Percentiles rank a stretch among this genome's conserved stretches.
Conservation (phyloP, 2,329 filamentous ascomycete species). For the Colletotrichum sp. region DNA sequence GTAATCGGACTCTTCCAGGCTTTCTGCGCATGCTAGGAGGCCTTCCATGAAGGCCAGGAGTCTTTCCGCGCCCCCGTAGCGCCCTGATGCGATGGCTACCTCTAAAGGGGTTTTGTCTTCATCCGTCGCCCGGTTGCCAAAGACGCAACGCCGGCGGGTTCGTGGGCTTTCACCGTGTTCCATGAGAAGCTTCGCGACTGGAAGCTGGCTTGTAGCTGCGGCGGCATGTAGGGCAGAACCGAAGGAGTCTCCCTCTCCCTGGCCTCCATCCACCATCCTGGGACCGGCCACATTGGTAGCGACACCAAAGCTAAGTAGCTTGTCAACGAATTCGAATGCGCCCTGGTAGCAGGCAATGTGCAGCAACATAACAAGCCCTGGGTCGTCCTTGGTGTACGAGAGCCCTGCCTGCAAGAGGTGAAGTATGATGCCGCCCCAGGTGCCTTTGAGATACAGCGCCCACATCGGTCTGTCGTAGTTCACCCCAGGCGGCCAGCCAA, state of each 20-base stretch:
- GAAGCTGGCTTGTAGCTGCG: not conserved
- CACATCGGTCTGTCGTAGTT: not conserved
- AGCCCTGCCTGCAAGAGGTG: not conserved
- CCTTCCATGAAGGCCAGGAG: not conserved
- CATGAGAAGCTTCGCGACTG: not conserved
- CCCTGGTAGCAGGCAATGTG: not conserved
- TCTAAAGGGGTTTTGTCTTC: not conserved
- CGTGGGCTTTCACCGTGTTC: not conserved
- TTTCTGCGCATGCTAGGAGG: not conserved
- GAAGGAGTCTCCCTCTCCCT: not conserved
- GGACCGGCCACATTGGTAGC: not conserved
- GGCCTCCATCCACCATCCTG: not conserved
- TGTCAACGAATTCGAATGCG: not conserved
- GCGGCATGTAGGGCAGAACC: not conserved
- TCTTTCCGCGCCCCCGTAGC: not conserved
- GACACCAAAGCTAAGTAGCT: not conserved
- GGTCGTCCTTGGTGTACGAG: not conserved
- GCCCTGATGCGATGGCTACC: not conserved
- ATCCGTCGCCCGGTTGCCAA: not conserved
- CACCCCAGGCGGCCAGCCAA: not conserved
- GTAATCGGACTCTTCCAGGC: not conserved
- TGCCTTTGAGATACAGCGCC: not conserved
- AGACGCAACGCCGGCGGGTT: not conserved
- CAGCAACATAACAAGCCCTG: not conserved
- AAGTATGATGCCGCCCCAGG: not conserved